Evolutionary conservation across 2,329 filamentous ascomycete species (phyloP).

Genomic region (Bertia moriformis): DNA sequence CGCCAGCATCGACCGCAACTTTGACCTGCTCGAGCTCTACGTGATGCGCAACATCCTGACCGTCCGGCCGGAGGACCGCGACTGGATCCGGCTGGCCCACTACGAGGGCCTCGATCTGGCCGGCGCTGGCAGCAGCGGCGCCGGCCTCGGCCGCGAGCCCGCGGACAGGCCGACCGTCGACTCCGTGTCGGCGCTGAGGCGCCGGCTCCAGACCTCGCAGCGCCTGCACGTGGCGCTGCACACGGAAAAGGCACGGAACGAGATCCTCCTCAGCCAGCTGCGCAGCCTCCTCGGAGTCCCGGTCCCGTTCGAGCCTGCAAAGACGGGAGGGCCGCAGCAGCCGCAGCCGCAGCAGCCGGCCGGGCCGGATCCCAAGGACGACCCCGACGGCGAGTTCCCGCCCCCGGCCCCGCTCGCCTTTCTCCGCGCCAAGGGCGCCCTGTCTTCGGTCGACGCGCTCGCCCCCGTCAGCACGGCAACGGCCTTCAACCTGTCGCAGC

Average conservation of each 20-base stretch:
- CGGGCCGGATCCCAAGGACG: neutral
- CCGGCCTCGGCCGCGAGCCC: constrained; percentile 8
- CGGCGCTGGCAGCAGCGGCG: constrained; percentile 5
- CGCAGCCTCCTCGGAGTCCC: constrained; percentile 19
- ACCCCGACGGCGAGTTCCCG: constrained; percentile 2
- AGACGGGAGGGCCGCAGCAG: constrained; percentile 19
- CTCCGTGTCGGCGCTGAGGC: constrained; percentile 56
- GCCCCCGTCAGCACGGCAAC: constrained; percentile 56
- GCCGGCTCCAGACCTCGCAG: constrained; percentile 64
- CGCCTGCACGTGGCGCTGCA: constrained; percentile 58
- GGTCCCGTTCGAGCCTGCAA: constrained; percentile 32
- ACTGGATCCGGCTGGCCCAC: constrained; percentile 71
- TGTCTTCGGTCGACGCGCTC: constrained; percentile 32
- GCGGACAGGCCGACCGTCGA: constrained; percentile 42
- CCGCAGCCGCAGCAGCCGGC: too few relatives aligned
- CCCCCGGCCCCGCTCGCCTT: constrained; percentile 32
- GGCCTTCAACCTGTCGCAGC: constrained; percentile 67
- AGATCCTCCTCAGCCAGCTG: constrained; percentile 52
- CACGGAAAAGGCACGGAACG: constrained; percentile 59
- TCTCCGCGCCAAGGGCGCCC: constrained; percentile 34
- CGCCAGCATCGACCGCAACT: constrained; percentile 69
- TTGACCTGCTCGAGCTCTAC: constrained; percentile 80
- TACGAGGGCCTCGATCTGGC: constrained; percentile 55
- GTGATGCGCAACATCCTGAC: constrained; percentile 73
- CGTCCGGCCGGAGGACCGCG: constrained; percentile 52